A percentile compares a stretch with the other conserved stretches of the same genome.
Evolutionary conservation across 345 rosid species (phyloP).

Genomic region (Ricinus communis): DNA sequence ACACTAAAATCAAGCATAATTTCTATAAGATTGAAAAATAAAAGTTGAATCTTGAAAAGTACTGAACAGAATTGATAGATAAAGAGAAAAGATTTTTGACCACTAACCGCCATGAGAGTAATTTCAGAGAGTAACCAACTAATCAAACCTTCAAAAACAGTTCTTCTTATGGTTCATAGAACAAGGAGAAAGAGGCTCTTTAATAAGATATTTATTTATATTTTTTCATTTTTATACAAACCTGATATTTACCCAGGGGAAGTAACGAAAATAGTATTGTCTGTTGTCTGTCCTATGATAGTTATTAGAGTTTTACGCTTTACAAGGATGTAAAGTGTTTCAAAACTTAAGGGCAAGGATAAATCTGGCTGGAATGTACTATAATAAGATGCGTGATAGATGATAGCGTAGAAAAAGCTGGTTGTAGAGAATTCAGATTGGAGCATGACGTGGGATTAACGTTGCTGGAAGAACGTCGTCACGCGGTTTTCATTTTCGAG

Average conservation of each 20-base stretch:
- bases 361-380: background rate
- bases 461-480: constrained; percentile 10
- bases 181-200: no score
- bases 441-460: background rate
- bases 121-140: background rate
- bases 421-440: background rate
- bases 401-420: no score
- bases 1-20: background rate
- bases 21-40: background rate
- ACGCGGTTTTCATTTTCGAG: constrained; percentile 8
- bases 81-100: background rate
- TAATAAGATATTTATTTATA: no score
- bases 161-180: background rate
- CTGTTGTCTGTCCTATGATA: background rate
- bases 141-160: background rate
- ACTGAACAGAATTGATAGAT: no score
- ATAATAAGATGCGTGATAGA: background rate
- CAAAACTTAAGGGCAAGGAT: background rate
- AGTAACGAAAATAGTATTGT: background rate
- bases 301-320: background rate
- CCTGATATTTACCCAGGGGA: no score
- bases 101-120: constrained; percentile 14
- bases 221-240: no score
- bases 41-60: background rate
- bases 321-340: background rate